phyloP scores from a whole-genome alignment of 305 asterid species.

The Fraxinus latifolia region DNA sequence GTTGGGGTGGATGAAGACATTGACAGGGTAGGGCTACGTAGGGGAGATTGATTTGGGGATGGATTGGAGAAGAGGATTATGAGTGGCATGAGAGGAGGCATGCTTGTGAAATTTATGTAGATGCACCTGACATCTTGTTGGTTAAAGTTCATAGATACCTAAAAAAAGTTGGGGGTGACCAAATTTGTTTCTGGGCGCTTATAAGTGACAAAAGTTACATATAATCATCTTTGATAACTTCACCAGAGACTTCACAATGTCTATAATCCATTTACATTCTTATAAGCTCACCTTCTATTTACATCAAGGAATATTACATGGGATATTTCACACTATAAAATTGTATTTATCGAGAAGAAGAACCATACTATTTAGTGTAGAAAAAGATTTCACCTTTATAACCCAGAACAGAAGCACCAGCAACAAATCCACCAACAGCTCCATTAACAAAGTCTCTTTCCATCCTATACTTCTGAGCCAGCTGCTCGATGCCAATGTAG shows the following conservation, averaged over 20 bases:
- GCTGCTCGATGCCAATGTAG: slow-evolving; percentile 75
- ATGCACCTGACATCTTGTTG: not conserved
- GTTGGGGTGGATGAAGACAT: not conserved
- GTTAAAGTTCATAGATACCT: not conserved
- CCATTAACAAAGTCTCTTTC: slow-evolving; percentile 88
- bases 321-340: not conserved
- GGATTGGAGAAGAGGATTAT: not conserved
- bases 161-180: not conserved
- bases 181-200: not conserved
- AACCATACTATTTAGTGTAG: not conserved
- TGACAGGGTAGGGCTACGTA: not conserved
- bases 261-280: not conserved
- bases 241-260: not conserved
- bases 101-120: not conserved
- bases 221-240: not conserved
- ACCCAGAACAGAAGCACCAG: slow-evolving; percentile 81
- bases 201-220: not conserved
- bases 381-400: slow-evolving; percentile 53
- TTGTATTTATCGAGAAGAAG: not conserved
- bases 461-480: slow-evolving; percentile 66
- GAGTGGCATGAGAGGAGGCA: not conserved
- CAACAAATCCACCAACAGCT: slow-evolving; percentile 89
- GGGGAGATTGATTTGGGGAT: not conserved
- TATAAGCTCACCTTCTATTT: not conserved
- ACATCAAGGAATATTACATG: not conserved